Percentiles rank a stretch among this genome's conserved stretches.
These are phyloP conservation scores for Pyrus betulifolia DNA, from an alignment of 306 rosid genomes.

Conservation along the genomic window DNA sequence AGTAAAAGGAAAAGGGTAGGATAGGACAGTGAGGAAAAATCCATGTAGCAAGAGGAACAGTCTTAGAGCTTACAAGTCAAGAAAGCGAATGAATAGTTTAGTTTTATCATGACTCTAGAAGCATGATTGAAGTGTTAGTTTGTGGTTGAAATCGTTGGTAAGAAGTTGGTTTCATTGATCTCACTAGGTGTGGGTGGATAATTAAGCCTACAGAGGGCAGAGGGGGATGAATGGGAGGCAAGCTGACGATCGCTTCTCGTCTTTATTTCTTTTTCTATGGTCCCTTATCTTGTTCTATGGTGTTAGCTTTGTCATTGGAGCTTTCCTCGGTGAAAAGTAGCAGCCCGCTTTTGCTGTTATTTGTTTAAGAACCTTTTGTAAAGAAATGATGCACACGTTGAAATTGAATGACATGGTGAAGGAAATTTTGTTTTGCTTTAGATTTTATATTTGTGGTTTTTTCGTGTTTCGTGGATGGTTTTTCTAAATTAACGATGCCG, in stretches of 20 bases:
- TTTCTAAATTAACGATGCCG: neutral
- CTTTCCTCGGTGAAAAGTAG: neutral
- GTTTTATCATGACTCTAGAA: neutral
- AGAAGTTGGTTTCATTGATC: neutral
- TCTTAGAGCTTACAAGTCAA: neutral
- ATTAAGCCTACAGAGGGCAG: neutral
- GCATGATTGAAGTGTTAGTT: neutral
- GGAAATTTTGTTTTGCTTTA: neutral
- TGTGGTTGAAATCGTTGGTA: neutral
- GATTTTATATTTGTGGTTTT: neutral
- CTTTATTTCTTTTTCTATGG: neutral
- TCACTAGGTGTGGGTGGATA: neutral
- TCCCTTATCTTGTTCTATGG: neutral
- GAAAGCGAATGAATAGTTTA: neutral
- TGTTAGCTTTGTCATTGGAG: neutral
- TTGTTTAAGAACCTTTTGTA: neutral
- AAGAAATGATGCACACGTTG: neutral
- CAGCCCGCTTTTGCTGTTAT: neutral
- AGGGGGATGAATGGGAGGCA: neutral
- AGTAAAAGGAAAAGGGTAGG: neutral
- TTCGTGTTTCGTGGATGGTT: neutral
- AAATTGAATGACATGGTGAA: neutral
- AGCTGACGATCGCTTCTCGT: neutral
- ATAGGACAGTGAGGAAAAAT: neutral
- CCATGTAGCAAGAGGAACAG: neutral